Evolutionary conservation across 202 grass and related monocot species (phyloP).

Genomic region (Brachypodium distachyon): DNA sequence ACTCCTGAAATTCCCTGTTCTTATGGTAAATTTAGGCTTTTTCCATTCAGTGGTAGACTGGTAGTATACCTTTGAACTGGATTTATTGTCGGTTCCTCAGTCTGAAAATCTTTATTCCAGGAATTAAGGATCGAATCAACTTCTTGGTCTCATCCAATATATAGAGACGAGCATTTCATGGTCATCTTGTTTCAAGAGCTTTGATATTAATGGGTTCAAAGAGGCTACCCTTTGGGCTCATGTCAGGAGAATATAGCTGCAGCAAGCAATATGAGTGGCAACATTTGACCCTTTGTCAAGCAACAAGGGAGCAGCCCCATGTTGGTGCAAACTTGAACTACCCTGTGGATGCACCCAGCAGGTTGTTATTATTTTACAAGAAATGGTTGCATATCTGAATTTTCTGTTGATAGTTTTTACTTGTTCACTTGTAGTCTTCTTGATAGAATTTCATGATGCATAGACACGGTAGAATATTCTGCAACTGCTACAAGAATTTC

Average conservation of each 20-base stretch:
- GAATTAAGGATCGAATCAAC: background rate
- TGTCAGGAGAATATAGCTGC: background rate
- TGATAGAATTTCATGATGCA: slow-evolving; percentile 1
- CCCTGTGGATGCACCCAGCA: background rate
- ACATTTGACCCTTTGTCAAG: background rate
- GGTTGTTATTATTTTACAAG: too few relatives aligned
- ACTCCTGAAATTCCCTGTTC: background rate
- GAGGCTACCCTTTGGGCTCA: slow-evolving; percentile 3
- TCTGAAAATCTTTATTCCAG: background rate
- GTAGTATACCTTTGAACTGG: slow-evolving; percentile 5
- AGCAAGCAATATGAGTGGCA: slow-evolving; percentile 32
- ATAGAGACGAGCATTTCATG: background rate
- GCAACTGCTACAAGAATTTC: background rate
- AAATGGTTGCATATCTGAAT: background rate
- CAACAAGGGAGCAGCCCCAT: slow-evolving; percentile 10
- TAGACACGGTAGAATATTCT: slow-evolving; percentile 18
- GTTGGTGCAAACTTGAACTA: background rate
- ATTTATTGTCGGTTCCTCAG: background rate
- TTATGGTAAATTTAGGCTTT: background rate
- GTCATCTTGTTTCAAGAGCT: background rate
- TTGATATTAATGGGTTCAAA: slow-evolving; percentile 24
- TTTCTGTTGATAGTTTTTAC: slow-evolving; percentile 8
- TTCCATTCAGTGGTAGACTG: background rate
- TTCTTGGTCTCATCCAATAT: background rate
- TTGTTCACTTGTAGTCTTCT: background rate